Evolutionary conservation across 2,329 filamentous ascomycete species (phyloP).

Genomic region (Aspergillus intermedius): DNA sequence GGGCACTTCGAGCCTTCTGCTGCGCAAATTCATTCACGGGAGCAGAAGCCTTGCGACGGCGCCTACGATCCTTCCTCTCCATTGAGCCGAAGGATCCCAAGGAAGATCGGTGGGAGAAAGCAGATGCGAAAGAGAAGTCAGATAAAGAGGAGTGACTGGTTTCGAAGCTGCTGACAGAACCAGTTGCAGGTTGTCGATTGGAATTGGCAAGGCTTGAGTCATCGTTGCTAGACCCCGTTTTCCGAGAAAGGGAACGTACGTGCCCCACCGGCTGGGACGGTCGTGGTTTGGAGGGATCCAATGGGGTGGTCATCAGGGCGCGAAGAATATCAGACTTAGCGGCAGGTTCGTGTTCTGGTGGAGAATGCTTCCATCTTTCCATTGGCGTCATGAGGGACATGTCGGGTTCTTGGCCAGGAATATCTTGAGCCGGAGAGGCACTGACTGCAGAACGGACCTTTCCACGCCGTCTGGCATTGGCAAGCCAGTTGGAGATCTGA

Average conservation of each 20-base stretch:
- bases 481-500: constrained; percentile 88
- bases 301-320: constrained; percentile 46
- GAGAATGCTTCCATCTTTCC: constrained; percentile 63
- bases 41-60: constrained; percentile 45
- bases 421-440: constrained; percentile 65
- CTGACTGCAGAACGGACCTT: constrained; percentile 64
- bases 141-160: constrained; percentile 50
- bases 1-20: constrained; percentile 35
- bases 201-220: constrained; percentile 48
- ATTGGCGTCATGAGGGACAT: constrained; percentile 54
- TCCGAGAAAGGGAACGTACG: constrained; percentile 31
- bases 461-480: constrained; percentile 75
- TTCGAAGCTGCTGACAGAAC: constrained; percentile 49
- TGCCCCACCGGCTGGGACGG: constrained; percentile 22
- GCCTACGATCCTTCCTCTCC: constrained; percentile 53
- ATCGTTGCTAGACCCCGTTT: constrained; percentile 44
- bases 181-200: constrained; percentile 42
- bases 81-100: constrained; percentile 52
- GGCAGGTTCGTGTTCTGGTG: constrained; percentile 63
- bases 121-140: constrained; percentile 49
- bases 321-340: constrained; percentile 57
- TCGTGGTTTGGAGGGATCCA: constrained; percentile 27
- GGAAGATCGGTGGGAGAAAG: constrained; percentile 51
- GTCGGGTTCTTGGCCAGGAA: constrained; percentile 55
- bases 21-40: constrained; percentile 35